Conservation (phyloP, 2,329 filamentous ascomycete species). For the Aspergillus amoenus region DNA sequence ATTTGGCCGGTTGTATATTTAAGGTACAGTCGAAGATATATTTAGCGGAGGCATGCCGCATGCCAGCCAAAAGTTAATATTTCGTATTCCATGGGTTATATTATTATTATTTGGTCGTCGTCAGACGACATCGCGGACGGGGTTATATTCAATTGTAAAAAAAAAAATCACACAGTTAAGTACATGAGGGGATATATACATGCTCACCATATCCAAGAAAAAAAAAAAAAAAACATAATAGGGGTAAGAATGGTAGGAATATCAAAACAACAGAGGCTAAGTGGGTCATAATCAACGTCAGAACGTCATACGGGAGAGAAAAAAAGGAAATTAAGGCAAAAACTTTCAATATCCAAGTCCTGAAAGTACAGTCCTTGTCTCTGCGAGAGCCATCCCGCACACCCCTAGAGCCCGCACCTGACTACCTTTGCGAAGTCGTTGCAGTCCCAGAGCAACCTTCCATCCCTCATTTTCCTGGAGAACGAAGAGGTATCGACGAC, state of each 20-base stretch:
- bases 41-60: too few species aligned
- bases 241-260: background rate
- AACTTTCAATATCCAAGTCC: constrained; percentile 19
- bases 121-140: background rate
- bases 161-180: background rate
- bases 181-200: constrained; percentile 10
- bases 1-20: too few species aligned
- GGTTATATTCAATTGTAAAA: constrained; percentile 8
- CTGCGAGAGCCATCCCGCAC: constrained; percentile 28
- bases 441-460: constrained; percentile 61
- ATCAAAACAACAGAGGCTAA: background rate
- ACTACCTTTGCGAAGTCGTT: constrained; percentile 55
- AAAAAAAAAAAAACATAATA: background rate
- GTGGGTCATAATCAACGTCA: background rate
- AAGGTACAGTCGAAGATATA: too few species aligned
- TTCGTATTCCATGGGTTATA: too few species aligned
- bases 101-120: too few species aligned
- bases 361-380: constrained; percentile 20
- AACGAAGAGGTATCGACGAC: constrained; percentile 62
- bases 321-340: background rate
- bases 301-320: background rate
- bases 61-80: too few species aligned
- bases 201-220: background rate
- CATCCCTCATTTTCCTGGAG: constrained; percentile 59
- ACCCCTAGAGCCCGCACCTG: constrained; percentile 56